Conservation (phyloP, 805 yeast species). For the Zygosaccharomyces siamensis region DNA sequence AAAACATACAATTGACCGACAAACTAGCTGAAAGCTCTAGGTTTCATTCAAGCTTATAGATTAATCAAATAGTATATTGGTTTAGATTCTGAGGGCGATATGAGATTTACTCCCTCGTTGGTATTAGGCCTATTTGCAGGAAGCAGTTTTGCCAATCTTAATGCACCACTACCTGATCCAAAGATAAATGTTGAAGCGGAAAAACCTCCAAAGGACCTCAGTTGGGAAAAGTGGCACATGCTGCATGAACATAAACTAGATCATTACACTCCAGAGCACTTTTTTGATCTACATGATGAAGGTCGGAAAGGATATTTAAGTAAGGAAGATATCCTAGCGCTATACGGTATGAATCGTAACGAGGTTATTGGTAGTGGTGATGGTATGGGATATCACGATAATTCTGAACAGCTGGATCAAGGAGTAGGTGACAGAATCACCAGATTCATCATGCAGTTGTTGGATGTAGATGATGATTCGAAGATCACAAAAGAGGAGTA, state of each 20-base stretch:
- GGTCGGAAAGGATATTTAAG: slow-evolving; percentile 53
- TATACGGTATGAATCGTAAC: slow-evolving; percentile 74
- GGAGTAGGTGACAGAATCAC: slow-evolving; percentile 53
- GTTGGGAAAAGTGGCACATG: slow-evolving; percentile 92
- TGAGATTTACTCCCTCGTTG: slow-evolving; percentile 1
- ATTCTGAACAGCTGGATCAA: slow-evolving; percentile 54
- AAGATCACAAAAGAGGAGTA: slow-evolving; percentile 65
- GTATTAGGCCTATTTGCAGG: slow-evolving; percentile 6
- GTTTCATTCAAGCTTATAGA: neutral
- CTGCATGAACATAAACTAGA: slow-evolving; percentile 78
- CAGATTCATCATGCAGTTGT: slow-evolving; percentile 47
- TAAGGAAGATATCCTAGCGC: slow-evolving; percentile 59
- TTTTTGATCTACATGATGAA: slow-evolving; percentile 78
- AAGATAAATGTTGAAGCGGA: slow-evolving; percentile 35
- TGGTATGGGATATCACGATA: slow-evolving; percentile 79
- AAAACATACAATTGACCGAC: neutral
- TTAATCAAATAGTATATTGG: neutral
- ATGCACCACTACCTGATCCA: slow-evolving; percentile 10
- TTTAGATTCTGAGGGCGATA: neutral
- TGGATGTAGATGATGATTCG: slow-evolving; percentile 67
- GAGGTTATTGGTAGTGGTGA: slow-evolving; percentile 81
- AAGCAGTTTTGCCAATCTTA: slow-evolving; percentile 8
- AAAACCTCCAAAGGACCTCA: slow-evolving; percentile 46
- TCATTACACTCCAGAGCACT: slow-evolving; percentile 63
- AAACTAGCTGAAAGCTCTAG: neutral